These are phyloP conservation scores for Thinopyrum elongatum DNA, from an alignment of 176 grass and related monocot genomes.

Conservation along the genomic window DNA sequence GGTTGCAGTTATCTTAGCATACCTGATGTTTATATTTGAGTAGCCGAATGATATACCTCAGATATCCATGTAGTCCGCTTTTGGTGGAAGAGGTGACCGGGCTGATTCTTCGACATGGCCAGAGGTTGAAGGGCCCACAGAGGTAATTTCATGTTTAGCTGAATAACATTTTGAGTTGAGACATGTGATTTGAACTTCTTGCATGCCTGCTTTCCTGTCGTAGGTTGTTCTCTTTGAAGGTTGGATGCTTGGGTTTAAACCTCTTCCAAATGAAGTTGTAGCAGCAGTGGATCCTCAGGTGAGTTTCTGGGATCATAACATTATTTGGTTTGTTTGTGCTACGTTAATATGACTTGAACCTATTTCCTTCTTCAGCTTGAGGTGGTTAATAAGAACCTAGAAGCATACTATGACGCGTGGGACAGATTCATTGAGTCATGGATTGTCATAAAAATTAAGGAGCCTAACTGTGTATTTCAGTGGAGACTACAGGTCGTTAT, in stretches of 20 bases:
- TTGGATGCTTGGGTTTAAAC: constrained; percentile 99
- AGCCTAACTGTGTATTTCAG: constrained; percentile 81
- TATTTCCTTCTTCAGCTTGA: constrained; percentile 61
- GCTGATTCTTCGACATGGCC: constrained; percentile 90
- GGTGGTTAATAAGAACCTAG: constrained; percentile 86
- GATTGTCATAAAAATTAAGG: constrained; percentile 97
- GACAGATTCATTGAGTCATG: constrained; percentile 89
- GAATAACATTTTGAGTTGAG: neutral
- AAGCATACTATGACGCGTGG: constrained; percentile 92
- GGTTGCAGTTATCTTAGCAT: constrained; percentile 26
- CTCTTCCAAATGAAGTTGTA: constrained; percentile 84
- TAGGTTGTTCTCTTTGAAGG: constrained; percentile 98
- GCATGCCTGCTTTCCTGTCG: constrained; percentile 27
- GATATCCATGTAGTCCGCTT: constrained; percentile 78
- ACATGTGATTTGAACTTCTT: constrained; percentile 18
- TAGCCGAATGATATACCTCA: constrained; percentile 34
- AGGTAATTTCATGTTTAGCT: constrained; percentile 46
- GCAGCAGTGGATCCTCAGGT: constrained; percentile 84
- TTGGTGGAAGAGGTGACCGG: constrained; percentile 90
- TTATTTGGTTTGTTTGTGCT: constrained; percentile 16
- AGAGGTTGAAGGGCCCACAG: constrained; percentile 83
- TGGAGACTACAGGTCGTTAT: constrained; percentile 86
- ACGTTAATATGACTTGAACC: constrained; percentile 8
- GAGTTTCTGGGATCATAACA: constrained; percentile 23
- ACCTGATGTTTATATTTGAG: constrained; percentile 30